Base-by-base conservation (phyloP, 139 green algal genomes). In the Trebouxia sp. region DNA sequence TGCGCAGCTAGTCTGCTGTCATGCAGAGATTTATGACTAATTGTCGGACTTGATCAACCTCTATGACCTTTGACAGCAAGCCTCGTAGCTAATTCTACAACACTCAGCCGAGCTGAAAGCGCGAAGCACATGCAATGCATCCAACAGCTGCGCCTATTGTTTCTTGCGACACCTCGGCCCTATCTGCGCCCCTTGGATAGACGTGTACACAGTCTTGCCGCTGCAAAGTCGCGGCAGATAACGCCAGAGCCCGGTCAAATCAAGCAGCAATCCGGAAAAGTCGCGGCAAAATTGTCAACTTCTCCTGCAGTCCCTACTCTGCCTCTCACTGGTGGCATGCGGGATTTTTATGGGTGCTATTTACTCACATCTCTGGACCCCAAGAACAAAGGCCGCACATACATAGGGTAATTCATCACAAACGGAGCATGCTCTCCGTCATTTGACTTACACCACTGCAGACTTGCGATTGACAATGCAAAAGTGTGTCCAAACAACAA, bases 281-380 rank as follows among this genome's bases (percentile, higher is more conserved):
- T n/a, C n/a, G n/a, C n/a, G n/a, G n/a, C n/a, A n/a, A n/a, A n/a
- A n/a, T n/a, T n/a, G n/a, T n/a, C n/a, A n/a, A n/a, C n/a, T n/a
- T n/a, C n/a, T n/a, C n/a, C 48, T 58, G 48, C 48, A 58, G 17
- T 14, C 17, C 15, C 48, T 58, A 14, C 14, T 58, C 48, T 17
- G 15, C 17, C n/a, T n/a, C n/a, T n/a, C n/a, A n/a, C n/a, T n/a
- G n/a, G n/a, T 32, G 56, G 42, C 30, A 86, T 88, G 81, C 81
- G 80, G 15, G 79, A 87, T 6, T 91, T 91, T 65, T 89, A 70
- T 70, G 86, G 83, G 8, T 91, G 87, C 80, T 91, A 91, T 70
- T 55, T 91, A 75, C 87, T 91, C 35, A 56, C 67, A 20, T 89
- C 83, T 5, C 24, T 69, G 24, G 17, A 81, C 75, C 30, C 83